Conservation (phyloP, 1,284 basidiomycete species). For the Ustilago sp. region DNA sequence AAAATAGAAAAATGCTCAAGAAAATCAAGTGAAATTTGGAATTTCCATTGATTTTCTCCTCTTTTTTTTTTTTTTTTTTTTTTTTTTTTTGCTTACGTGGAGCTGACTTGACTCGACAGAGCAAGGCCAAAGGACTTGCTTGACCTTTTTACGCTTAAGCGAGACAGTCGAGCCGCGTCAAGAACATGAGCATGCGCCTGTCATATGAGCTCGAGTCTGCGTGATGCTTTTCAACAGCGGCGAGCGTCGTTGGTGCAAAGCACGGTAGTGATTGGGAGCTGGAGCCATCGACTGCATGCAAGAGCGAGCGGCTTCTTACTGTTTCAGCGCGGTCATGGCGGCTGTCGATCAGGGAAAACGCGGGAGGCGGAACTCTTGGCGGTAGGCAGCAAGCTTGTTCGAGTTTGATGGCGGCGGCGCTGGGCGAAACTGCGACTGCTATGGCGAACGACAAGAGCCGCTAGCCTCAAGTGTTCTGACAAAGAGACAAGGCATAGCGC, state of each 20-base stretch:
- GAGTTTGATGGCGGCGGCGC: not conserved
- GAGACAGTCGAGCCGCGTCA: constrained; percentile 27
- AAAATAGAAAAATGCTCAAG: not conserved
- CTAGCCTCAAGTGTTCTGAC: too few species aligned
- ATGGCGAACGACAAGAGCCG: not conserved
- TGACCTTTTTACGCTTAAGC: constrained; percentile 17
- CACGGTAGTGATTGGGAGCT: too few species aligned
- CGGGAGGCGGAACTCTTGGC: not conserved
- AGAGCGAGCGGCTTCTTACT: not conserved
- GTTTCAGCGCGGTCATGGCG: not conserved
- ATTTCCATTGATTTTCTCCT: not conserved
- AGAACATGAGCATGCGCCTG: constrained; percentile 7
- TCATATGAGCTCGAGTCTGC: not conserved
- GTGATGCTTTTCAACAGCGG: not conserved
- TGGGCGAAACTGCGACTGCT: not conserved
- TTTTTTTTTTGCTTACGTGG: constrained; percentile 1
- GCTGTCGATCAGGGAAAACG: not conserved
- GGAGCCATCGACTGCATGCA: not conserved
- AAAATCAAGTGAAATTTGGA: constrained; percentile 1
- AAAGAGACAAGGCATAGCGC: too few species aligned
- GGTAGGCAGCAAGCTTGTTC: not conserved
- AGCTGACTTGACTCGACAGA: not conserved
- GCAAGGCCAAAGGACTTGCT: constrained; percentile 8
- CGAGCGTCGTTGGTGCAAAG: not conserved
- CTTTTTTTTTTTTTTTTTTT: not conserved